Evolutionary conservation across 495 filamentous ascomycete genomes (phyloP), one percentile per base, ranked within the genome.

Genomic region (Penicillium atrosanguineum): DNA sequence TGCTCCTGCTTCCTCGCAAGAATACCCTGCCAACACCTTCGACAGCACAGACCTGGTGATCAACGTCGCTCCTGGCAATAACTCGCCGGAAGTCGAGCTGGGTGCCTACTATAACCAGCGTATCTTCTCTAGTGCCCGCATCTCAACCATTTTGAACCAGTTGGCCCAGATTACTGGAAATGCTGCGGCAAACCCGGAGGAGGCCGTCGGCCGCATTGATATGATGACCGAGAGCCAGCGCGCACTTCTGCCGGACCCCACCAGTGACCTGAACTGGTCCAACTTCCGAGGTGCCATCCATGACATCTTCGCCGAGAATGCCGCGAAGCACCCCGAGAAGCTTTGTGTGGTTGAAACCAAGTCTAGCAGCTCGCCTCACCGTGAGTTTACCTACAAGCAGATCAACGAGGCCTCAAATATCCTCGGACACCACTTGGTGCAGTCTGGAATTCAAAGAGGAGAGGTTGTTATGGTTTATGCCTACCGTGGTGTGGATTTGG

Each of bases 381-480:
- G 92, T 45, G 67, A 77, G 26, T 97, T 96, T 64, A 95, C 87
- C 3, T 98, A 98, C 69, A 71, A 73, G 52, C 90, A 96, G 62
- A 96, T 98, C 55, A 83, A 91, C 64, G 86, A 95, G 69, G 87
- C 87, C 1, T 87, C 89, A 11, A 95, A 95, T 62, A 78, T 83
- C 11, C 73, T 97, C 5, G 87, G 88, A 8, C 87, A 92, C 69
- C 79, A 94, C 61, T 75, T 97, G 25, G 79, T 90, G 39, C 72
- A 83, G 28, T 77, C 81, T 50, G 93, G 92, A 23, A 75, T 91
- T 47, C 76, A 86, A 37, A 77, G 84, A 50, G 92, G 90, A 12
- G 93, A 97, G 46, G 91, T 97, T 21, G 88, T 95, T 49, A 96
- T 96, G 91, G 86, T 93, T 46, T 97, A 87, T 69, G 89, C 90